Base-by-base conservation (phyloP, 371 early-diverging fungal species). In the Capillidium heterosporum region DNA sequence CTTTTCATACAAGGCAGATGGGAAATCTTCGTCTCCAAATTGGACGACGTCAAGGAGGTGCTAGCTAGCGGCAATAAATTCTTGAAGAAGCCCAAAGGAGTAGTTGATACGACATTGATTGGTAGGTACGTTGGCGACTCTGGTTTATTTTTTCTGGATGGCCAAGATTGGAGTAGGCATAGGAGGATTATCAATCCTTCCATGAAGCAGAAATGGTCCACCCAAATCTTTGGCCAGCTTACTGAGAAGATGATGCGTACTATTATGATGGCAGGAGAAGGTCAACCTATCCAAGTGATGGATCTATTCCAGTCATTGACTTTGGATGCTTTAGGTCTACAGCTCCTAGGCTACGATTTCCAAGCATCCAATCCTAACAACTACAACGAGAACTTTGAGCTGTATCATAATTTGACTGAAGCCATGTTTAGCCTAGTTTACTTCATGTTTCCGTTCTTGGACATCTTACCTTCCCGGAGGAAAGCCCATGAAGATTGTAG, bases 241-340 rank as follows among this genome's bases (percentile, higher is more conserved):
- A 41, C 32, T 40, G 8, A 53, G 2, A 24, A 53, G 1, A 3
- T 53, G 19, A 40, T 32, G 2, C n/a, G n/a, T n/a, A 41, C 35
- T 11, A 4, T 1, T 4, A 40, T 53, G 11, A 5, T 24, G n/a
- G 27, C n/a, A 23, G 26, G 10, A 1, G 26, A 41, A 21, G 28
- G 27, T 23, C 11, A 48, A 28, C 5, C 53, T 23, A 21, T 53
- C 4, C 23, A 8, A 4, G 13, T 40, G 27, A 24, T 5, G 13
- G 10, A 21, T 40, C 26, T 35, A 23, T 17, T 53, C 7, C 7
- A 35, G 26, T 23, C 2, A 1, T 8, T 53, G 4, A 40, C 53
- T 5, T 53, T 53, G 23, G 53, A 53, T 40, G 53, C 32, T 35
- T 26, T 53, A 40, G 53, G 53, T 2, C 21, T 32, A 53, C 40